phyloP scores from a whole-genome alignment of 768 basidiomycete species.

The Lactarius akahatsu region DNA sequence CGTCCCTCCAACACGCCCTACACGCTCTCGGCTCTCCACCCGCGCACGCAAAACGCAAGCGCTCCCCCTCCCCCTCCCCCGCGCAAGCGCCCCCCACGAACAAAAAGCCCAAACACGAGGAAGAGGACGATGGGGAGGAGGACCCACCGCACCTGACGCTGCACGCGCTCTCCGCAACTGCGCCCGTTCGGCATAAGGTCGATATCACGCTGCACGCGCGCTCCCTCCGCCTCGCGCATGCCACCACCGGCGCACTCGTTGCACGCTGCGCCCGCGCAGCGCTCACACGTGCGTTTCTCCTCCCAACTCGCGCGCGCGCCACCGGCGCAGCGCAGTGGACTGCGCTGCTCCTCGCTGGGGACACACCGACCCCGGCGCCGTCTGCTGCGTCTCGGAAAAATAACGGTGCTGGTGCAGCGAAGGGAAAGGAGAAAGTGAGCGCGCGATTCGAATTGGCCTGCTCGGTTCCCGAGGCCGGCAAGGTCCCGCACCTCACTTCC shows the following conservation, averaged over 20 bases:
- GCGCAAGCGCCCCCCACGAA: neutral
- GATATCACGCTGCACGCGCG: slow-evolving; percentile 57
- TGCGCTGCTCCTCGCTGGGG: slow-evolving; percentile 58
- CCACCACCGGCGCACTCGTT: slow-evolving; percentile 50
- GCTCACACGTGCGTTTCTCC: slow-evolving; percentile 62
- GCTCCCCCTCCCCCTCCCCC: slow-evolving; percentile 1
- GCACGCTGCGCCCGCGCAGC: slow-evolving; percentile 46
- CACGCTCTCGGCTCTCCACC: slow-evolving; percentile 4
- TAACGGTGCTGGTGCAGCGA: slow-evolving; percentile 12
- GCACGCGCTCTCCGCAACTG: slow-evolving; percentile 63
- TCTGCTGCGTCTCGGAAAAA: slow-evolving; percentile 36
- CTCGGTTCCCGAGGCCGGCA: slow-evolving; percentile 32
- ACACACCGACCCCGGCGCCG: slow-evolving; percentile 39
- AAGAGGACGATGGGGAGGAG: neutral
- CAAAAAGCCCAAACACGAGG: slow-evolving; percentile 21
- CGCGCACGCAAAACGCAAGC: slow-evolving; percentile 20
- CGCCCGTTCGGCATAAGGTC: slow-evolving; percentile 75
- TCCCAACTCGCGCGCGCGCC: slow-evolving; percentile 71
- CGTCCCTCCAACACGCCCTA: slow-evolving; percentile 10
- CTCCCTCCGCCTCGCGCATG: slow-evolving; percentile 53
- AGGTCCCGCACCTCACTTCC: slow-evolving; percentile 40
- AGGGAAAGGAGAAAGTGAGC: slow-evolving; percentile 24
- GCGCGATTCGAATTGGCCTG: slow-evolving; percentile 28
- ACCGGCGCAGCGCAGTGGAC: slow-evolving; percentile 64
- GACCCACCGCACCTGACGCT: slow-evolving; percentile 48